These are phyloP conservation scores for Melanopsichium pennsylvanicum DNA, from an alignment of 1,284 basidiomycete genomes.

Conservation along the genomic window DNA sequence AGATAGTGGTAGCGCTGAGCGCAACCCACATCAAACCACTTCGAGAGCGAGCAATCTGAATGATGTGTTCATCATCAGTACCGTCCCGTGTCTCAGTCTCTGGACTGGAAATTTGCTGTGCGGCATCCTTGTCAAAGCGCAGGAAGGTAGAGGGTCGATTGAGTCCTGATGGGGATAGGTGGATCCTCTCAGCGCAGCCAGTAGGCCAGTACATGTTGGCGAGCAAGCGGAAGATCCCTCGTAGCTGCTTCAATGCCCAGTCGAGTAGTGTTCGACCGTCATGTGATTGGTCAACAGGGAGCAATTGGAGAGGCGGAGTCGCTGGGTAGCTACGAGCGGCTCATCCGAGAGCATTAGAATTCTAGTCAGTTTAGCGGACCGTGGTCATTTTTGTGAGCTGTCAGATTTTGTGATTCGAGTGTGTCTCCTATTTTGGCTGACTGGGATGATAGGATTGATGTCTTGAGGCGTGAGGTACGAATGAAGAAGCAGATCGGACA, in stretches of 20 bases:
- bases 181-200: conserved; percentile 53
- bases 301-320: too few relatives aligned
- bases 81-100: background rate
- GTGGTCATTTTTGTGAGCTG: too few relatives aligned
- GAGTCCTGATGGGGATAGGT: conserved; percentile 53
- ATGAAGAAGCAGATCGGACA: too few relatives aligned
- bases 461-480: too few relatives aligned
- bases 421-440: too few relatives aligned
- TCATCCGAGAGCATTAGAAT: conserved; percentile 1
- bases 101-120: conserved; percentile 20
- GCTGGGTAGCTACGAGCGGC: too few relatives aligned
- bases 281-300: too few relatives aligned
- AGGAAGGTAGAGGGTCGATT: conserved; percentile 21
- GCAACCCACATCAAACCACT: conserved; percentile 55
- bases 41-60: conserved; percentile 51
- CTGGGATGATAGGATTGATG: too few relatives aligned
- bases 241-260: background rate
- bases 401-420: too few relatives aligned
- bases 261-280: too few relatives aligned
- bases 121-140: conserved; percentile 41
- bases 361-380: too few relatives aligned
- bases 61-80: conserved; percentile 19
- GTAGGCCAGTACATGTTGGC: conserved; percentile 66
- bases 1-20: conserved; percentile 45
- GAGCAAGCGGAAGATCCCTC: too few relatives aligned